Percentiles rank a stretch among this genome's conserved stretches.
Conservation (phyloP, 345 rosid species). For the Salix udensis region DNA sequence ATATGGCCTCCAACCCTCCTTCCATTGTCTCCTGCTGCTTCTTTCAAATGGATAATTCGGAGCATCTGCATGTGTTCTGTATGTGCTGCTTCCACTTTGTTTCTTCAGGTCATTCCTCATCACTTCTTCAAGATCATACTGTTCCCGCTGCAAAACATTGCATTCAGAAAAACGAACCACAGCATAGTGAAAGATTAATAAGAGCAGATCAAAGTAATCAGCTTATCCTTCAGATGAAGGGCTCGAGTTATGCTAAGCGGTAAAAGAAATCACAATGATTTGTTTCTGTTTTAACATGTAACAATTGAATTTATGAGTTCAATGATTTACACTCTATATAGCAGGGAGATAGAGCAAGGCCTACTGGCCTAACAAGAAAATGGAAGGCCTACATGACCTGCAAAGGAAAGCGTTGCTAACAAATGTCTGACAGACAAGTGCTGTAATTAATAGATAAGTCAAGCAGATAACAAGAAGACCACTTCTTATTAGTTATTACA, state of each 20-base stretch:
- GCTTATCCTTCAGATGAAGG: background rate
- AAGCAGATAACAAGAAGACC: background rate
- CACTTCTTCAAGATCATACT: conserved; percentile 87
- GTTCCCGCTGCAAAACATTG: conserved; percentile 51
- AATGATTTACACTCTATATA: background rate
- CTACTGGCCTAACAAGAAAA: background rate
- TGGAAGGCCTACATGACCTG: background rate
- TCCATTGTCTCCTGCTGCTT: conserved; percentile 25
- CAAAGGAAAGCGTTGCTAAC: background rate
- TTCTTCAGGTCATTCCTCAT: conserved; percentile 57
- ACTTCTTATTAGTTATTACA: background rate
- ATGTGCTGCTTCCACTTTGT: conserved; percentile 45
- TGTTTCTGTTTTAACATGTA: background rate
- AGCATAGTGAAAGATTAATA: background rate
- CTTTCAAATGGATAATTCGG: conserved; percentile 51
- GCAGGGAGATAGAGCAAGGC: background rate
- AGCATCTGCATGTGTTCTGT: conserved; percentile 43
- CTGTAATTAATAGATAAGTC: background rate
- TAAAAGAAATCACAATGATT: background rate
- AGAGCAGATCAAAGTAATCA: background rate
- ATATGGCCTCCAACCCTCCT: conserved; percentile 21
- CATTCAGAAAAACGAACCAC: background rate
- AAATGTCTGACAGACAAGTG: background rate
- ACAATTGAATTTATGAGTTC: background rate
- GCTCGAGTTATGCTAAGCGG: background rate